phyloP scores from a whole-genome alignment of 2,329 filamentous ascomycete species.

The Hypoxylon sp. region DNA sequence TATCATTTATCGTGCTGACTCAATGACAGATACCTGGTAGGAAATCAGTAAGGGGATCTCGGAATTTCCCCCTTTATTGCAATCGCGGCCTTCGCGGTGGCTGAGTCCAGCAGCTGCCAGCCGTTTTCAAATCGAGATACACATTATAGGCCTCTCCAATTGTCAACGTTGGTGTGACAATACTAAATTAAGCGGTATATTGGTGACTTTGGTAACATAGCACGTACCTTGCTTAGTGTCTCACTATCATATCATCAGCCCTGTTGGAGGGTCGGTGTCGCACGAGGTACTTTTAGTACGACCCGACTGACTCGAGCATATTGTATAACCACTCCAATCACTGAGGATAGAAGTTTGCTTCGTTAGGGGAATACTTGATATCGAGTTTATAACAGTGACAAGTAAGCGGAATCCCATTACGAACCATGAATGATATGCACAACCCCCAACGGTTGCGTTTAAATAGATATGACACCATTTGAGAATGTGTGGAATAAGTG shows the following conservation, averaged over 20 bases:
- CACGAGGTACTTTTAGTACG: background rate
- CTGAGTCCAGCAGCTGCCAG: no score
- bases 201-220: slow-evolving; percentile 11
- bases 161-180: background rate
- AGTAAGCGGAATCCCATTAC: background rate
- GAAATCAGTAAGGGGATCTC: background rate
- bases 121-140: background rate
- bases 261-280: slow-evolving; percentile 17
- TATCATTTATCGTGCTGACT: slow-evolving; percentile 6
- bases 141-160: slow-evolving; percentile 1
- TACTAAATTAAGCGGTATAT: slow-evolving; percentile 8
- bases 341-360: background rate
- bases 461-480: background rate
- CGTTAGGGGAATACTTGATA: background rate
- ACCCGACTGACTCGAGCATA: background rate
- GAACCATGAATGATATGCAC: background rate
- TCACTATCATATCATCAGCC: slow-evolving; percentile 17
- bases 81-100: no score
- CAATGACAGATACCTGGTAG: slow-evolving; percentile 8
- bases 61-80: no score
- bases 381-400: background rate
- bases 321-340: background rate
- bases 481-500: background rate
- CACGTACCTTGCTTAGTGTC: background rate
- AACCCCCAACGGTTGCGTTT: background rate